A percentile compares a stretch with the other conserved stretches of the same genome.
phyloP scores from a whole-genome alignment of 148 eudicot genomes.

The Rhododendron williamsianum region DNA sequence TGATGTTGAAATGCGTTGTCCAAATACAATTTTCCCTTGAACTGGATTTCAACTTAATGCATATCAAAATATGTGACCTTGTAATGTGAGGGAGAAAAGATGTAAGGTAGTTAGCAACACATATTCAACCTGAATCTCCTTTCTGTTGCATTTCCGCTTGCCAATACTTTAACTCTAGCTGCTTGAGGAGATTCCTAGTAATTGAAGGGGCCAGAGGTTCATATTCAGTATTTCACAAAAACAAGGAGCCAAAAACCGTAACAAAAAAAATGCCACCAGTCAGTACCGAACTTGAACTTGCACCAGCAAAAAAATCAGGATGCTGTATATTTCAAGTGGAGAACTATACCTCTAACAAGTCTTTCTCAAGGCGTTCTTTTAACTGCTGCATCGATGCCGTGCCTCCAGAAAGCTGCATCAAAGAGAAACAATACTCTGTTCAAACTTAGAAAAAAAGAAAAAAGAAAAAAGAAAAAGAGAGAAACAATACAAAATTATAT shows the following conservation, averaged over 20 bases:
- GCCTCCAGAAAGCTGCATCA: conserved; percentile 73
- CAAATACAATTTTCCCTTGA: not conserved
- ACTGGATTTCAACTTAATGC: not conserved
- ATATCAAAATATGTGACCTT: not conserved
- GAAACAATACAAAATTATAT: not conserved
- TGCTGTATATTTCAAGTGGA: not conserved
- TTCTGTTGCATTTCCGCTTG: conserved; percentile 97
- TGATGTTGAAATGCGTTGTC: not conserved
- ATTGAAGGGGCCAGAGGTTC: not conserved
- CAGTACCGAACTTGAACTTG: not conserved
- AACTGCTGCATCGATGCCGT: conserved; percentile 75
- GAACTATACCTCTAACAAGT: conserved; percentile 67
- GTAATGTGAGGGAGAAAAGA: not conserved
- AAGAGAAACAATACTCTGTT: not conserved
- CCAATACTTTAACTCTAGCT: conserved; percentile 93
- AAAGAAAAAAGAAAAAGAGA: not conserved
- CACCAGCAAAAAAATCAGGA: not conserved
- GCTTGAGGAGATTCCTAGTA: conserved; percentile 98
- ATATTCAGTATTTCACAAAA: not conserved
- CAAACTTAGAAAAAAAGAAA: not conserved
- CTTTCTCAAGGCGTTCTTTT: conserved; percentile 99
- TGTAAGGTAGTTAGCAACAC: not conserved
- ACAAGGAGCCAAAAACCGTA: not conserved
- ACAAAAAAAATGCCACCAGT: not conserved
- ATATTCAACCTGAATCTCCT: conserved; percentile 77